Conservation (phyloP, 2,329 filamentous ascomycete species). For the Diaporthe sp. region DNA sequence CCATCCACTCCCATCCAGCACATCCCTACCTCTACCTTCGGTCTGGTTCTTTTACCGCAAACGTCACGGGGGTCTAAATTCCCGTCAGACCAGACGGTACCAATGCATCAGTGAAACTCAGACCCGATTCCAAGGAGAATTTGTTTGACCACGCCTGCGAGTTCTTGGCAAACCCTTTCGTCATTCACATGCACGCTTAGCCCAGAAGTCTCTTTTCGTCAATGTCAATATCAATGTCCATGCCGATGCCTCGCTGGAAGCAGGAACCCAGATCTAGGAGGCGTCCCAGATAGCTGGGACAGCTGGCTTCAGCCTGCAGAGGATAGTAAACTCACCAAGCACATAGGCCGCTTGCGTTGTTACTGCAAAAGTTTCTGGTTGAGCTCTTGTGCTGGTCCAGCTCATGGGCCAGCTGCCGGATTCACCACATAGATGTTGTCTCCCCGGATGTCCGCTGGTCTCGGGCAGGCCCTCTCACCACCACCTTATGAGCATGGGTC, state of each 20-base stretch:
- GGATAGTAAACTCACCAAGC: not conserved
- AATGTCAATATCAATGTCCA: not conserved
- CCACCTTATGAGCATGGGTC: not conserved
- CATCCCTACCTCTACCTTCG: not conserved
- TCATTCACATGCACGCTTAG: not conserved
- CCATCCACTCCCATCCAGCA: not conserved
- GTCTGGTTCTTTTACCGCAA: constrained; percentile 1
- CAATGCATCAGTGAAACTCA: not conserved
- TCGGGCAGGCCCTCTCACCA: not conserved
- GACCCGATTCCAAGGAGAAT: not conserved
- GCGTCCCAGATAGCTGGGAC: not conserved
- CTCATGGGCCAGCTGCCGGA: not conserved
- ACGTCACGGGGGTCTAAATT: not conserved
- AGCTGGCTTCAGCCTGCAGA: not conserved
- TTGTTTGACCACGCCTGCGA: constrained; percentile 13
- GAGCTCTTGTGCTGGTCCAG: not conserved
- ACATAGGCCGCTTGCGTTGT: not conserved
- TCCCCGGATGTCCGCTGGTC: constrained; percentile 12
- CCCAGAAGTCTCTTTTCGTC: not conserved
- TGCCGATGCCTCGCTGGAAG: not conserved
- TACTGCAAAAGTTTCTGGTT: not conserved
- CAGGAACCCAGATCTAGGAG: not conserved
- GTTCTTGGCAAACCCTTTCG: constrained; percentile 15
- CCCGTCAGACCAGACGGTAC: not conserved
- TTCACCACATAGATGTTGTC: not conserved